A percentile compares a stretch with the other conserved stretches of the same genome.
Evolutionary conservation across 2,329 filamentous ascomycete species (phyloP).

Genomic region (Aureobasidium melanogenum): DNA sequence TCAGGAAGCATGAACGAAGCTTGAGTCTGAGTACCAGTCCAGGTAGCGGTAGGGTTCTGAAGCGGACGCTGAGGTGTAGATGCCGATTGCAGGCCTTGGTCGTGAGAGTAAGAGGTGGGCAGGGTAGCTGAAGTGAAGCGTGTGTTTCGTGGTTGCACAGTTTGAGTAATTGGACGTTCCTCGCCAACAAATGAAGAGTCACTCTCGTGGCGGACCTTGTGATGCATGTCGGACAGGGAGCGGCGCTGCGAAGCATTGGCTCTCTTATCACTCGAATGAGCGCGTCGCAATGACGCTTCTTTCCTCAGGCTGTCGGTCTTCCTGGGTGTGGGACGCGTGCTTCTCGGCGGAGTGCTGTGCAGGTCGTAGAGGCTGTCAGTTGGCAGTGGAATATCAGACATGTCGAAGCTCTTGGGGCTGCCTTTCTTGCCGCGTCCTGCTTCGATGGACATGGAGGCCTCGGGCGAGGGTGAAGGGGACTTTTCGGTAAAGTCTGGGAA

Average conservation of each 20-base stretch:
- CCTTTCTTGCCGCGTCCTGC: slow-evolving; percentile 43
- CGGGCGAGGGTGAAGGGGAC: neutral
- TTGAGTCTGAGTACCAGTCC: slow-evolving; percentile 41
- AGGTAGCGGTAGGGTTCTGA: slow-evolving; percentile 24
- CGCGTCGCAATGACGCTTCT: slow-evolving; percentile 38
- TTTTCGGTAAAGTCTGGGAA: slow-evolving; percentile 10
- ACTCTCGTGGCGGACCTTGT: slow-evolving; percentile 43
- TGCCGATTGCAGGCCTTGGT: slow-evolving; percentile 7
- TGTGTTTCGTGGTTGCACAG: slow-evolving; percentile 41
- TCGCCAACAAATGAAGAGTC: slow-evolving; percentile 43
- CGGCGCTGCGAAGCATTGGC: slow-evolving; percentile 29
- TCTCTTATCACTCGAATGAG: slow-evolving; percentile 25
- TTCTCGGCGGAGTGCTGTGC: slow-evolving; percentile 31
- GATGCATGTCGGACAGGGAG: slow-evolving; percentile 48
- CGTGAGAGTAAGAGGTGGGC: slow-evolving; percentile 5
- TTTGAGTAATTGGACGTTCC: slow-evolving; percentile 36
- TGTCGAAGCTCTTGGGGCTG: slow-evolving; percentile 31
- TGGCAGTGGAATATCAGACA: slow-evolving; percentile 43
- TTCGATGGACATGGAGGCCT: slow-evolving; percentile 39
- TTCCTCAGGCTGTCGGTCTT: slow-evolving; percentile 30
- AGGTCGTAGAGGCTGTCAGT: slow-evolving; percentile 41
- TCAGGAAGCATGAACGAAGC: slow-evolving; percentile 55
- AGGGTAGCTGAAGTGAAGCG: slow-evolving; percentile 38
- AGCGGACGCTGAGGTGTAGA: slow-evolving; percentile 19
- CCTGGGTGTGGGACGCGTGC: slow-evolving; percentile 21